Evolutionary conservation across 139 green algal genomes (phyloP), one percentile per base, ranked within the genome.

Genomic region (Chlorella sp.): DNA sequence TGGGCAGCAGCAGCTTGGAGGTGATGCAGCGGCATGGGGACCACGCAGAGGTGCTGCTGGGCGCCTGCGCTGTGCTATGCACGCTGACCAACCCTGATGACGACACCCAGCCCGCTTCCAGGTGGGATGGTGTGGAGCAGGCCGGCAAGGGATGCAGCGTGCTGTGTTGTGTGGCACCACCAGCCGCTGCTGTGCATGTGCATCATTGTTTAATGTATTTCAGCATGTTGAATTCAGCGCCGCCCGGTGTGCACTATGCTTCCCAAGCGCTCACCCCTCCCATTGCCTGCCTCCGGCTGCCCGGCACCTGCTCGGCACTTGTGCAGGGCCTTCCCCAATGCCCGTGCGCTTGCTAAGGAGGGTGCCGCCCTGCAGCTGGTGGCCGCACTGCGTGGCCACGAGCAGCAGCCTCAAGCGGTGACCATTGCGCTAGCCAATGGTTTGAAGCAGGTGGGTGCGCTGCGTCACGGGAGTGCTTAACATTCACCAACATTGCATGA

Each of bases 71-170:
- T 22, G 61, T 93, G 40, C 86, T 97, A 37, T 78, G 85, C 22
- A 78, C 90, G 3, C 76, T 97, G 22, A 95, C 92, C 76, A 94
- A 91, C 14, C 91, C 95, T 15, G 95, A 97, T 80, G 95, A 97
- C 76, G 91, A 95, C 75, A 91, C 91, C 14, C 93, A 93, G 48
- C 90, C 92, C 30, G 78, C 81, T 42, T 95, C 94, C 24, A 90
- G 92, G 89, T 93, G 26, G 24, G 48, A 28, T 26, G 64, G 64
- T 71, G 64, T 71, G 64, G 64, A 28, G n/a, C n/a, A n/a, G n/a
- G n/a, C n/a, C n/a, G n/a, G n/a, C n/a, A n/a, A n/a, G n/a, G n/a
- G n/a, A n/a, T n/a, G n/a, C n/a, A n/a, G n/a, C n/a, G n/a, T 32
- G 64, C 21, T 14, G 5, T 71, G 21, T 14, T 71, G 21, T 71